Conservation (phyloP, 441 rosid genomes). For the Adansonia madagascariensis region DNA sequence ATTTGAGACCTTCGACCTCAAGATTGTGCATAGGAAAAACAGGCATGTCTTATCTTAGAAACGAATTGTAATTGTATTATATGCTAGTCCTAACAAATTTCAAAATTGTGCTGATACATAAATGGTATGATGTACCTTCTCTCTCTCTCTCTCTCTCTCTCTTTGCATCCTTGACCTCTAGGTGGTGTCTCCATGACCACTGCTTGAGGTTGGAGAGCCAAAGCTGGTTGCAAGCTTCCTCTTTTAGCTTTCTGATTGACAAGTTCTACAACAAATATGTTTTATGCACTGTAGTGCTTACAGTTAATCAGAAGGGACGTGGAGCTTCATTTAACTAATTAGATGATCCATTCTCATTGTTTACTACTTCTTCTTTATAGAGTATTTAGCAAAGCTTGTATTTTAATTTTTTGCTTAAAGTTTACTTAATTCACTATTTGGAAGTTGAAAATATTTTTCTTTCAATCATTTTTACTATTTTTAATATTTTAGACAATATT, state of each 20-base stretch:
- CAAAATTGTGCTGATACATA: slow-evolving; percentile 8
- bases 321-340: slow-evolving; percentile 11
- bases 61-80: slow-evolving; percentile 17
- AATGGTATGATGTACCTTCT: slow-evolving; percentile 9
- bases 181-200: slow-evolving; percentile 1
- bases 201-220: slow-evolving; percentile 19
- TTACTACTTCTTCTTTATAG: neutral
- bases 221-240: slow-evolving; percentile 17
- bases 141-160: slow-evolving; percentile 17
- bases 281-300: slow-evolving; percentile 2
- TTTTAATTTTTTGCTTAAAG: slow-evolving; percentile 2
- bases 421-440: neutral
- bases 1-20: slow-evolving; percentile 95
- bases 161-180: neutral
- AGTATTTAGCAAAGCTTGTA: slow-evolving; percentile 5
- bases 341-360: neutral
- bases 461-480: neutral
- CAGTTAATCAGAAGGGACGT: neutral
- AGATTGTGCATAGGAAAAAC: slow-evolving; percentile 96
- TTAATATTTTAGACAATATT: neutral
- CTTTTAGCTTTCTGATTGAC: slow-evolving; percentile 16
- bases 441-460: slow-evolving; percentile 3
- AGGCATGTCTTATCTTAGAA: slow-evolving; percentile 52
- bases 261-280: neutral
- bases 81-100: slow-evolving; percentile 12